phyloP scores from a whole-genome alignment of 1,139 yeast genomes.

The Candida sp. region DNA sequence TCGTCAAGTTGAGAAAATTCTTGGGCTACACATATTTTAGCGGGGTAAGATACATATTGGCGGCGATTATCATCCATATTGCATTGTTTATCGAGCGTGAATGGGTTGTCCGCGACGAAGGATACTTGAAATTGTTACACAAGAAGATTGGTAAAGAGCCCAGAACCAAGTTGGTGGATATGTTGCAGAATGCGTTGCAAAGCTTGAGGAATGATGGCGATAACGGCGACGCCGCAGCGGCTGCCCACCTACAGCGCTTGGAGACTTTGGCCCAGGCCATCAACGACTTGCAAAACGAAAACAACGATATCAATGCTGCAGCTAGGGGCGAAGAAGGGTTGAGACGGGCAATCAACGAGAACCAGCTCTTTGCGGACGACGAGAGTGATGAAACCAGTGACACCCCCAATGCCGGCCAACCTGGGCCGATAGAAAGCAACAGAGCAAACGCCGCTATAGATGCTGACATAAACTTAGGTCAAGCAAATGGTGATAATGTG shows the following conservation, averaged over 20 bases:
- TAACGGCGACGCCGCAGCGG: conserved; percentile 26
- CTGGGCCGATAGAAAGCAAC: no score
- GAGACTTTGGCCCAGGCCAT: conserved; percentile 36
- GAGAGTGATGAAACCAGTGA: neutral
- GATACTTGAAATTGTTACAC: conserved; percentile 58
- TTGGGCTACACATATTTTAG: conserved; percentile 41
- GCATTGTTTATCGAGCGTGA: conserved; percentile 66
- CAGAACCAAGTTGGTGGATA: conserved; percentile 42
- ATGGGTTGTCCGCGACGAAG: conserved; percentile 74
- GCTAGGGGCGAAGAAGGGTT: conserved; percentile 21
- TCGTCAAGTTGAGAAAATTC: conserved; percentile 23
- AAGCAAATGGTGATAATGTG: neutral
- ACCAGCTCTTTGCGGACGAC: conserved; percentile 11
- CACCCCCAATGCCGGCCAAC: neutral
- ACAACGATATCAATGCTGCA: conserved; percentile 12
- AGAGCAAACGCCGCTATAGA: neutral
- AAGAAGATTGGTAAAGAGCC: conserved; percentile 64
- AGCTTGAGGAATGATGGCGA: conserved; percentile 28
- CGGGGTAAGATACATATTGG: conserved; percentile 42
- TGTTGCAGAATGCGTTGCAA: conserved; percentile 35
- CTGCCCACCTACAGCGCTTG: conserved; percentile 26
- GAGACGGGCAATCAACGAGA: conserved; percentile 22
- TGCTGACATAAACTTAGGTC: neutral
- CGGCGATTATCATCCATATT: conserved; percentile 45
- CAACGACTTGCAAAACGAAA: conserved; percentile 30